phyloP scores from a whole-genome alignment of 2,329 filamentous ascomycete genomes.

The Ascochyta koolunga region DNA sequence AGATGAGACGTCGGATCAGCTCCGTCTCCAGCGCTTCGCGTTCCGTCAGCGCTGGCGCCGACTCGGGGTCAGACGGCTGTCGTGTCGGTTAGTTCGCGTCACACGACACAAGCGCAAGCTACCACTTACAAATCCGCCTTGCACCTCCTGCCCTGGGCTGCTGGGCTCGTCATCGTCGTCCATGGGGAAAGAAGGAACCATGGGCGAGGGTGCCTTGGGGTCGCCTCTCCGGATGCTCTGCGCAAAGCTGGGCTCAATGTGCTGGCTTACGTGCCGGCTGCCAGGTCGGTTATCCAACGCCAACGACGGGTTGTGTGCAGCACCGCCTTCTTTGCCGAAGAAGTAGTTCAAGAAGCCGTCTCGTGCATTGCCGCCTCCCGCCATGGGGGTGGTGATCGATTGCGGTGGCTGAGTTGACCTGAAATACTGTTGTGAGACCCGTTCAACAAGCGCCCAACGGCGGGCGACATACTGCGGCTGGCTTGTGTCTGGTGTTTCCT shows the following conservation, averaged over 20 bases:
- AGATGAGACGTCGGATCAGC: conserved; percentile 93
- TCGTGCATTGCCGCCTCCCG: conserved; percentile 65
- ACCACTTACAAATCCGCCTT: conserved; percentile 65
- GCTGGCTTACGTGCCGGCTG: conserved; percentile 76
- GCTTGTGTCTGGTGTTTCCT: conserved; percentile 67
- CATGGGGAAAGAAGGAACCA: conserved; percentile 12
- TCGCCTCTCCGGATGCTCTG: conserved; percentile 79
- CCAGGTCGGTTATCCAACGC: conserved; percentile 48
- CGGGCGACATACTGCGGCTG: conserved; percentile 81
- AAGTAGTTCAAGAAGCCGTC: conserved; percentile 99
- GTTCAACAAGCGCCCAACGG: conserved; percentile 69
- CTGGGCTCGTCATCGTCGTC: conserved; percentile 50
- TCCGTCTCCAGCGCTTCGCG: conserved; percentile 97
- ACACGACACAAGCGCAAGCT: not conserved
- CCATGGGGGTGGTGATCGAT: conserved; percentile 65
- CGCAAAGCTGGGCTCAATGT: conserved; percentile 78
- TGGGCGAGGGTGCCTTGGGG: conserved; percentile 57
- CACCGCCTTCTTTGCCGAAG: conserved; percentile 88
- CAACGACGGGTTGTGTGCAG: conserved; percentile 50
- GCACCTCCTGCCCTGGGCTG: conserved; percentile 47
- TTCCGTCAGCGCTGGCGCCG: conserved; percentile 89
- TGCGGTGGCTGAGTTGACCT: conserved; percentile 68
- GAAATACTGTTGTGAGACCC: conserved; percentile 62
- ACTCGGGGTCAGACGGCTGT: conserved; percentile 52
- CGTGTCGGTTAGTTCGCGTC: conserved; percentile 23